A percentile compares a stretch with the other conserved stretches of the same genome.
These are phyloP conservation scores for Colletotrichum godetiae DNA, from an alignment of 2,329 filamentous ascomycete genomes.

Conservation along the genomic window DNA sequence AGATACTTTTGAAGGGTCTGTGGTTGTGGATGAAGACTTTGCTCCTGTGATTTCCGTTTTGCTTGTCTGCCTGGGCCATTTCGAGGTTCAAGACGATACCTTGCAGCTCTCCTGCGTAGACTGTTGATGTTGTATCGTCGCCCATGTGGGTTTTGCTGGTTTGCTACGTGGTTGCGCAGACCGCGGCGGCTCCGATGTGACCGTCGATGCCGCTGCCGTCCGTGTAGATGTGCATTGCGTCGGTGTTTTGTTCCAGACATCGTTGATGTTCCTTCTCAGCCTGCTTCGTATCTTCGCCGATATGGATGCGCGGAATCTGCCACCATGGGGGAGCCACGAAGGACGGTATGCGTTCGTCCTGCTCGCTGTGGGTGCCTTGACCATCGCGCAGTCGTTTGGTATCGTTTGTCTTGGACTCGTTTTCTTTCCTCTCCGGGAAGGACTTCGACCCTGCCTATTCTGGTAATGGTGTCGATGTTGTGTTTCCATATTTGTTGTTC, in stretches of 20 bases:
- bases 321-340: not conserved
- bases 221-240: constrained; percentile 17
- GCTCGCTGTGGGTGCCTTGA: too few species aligned
- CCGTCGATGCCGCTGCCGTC: constrained; percentile 30
- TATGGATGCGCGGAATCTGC: not conserved
- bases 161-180: not conserved
- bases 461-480: too few species aligned
- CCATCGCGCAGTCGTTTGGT: too few species aligned
- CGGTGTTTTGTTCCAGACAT: not conserved
- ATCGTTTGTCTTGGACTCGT: too few species aligned
- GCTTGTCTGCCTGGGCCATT: not conserved
- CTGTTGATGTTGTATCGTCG: not conserved
- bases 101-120: not conserved
- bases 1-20: constrained; percentile 45
- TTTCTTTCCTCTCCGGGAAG: too few species aligned
- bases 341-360: not conserved
- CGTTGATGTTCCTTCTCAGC: not conserved
- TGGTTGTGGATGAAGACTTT: constrained; percentile 33
- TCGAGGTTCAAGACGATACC: not conserved
- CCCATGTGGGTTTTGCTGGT: constrained; percentile 1
- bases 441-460: too few species aligned
- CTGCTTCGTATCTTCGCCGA: not conserved
- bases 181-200: not conserved
- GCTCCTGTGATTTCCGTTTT: constrained; percentile 9
- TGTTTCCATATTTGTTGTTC: constrained; percentile 7